Evolutionary conservation across 306 rosid species (phyloP), one percentile per base, ranked within the genome.

Genomic region (Cercis canadensis): DNA sequence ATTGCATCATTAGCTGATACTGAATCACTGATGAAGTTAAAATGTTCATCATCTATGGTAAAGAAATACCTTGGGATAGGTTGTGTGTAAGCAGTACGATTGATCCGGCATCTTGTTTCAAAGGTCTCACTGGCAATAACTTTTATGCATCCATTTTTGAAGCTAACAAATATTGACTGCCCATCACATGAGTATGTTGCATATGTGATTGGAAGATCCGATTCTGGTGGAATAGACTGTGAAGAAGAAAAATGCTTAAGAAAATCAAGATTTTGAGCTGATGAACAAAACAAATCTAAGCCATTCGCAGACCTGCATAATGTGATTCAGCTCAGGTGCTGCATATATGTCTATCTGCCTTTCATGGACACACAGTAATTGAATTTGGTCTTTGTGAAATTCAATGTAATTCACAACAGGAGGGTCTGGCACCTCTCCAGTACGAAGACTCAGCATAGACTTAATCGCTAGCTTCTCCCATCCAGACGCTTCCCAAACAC

Each of bases 381-480:
- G 61, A 37, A 52, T 13, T 51, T 52, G 61, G 19, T 67, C 61
- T 44, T 67, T 12, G 72, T 67, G 72, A 52, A 67, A 67, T 8
- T 67, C 72, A 67, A 67, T 67, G 61, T 51, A 37, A 52, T 17
- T 67, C 47, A 52, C 72, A n/a, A 50, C 61, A 18, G 72, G 61
- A 10, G 60, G 49, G 19, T 67, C 62, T 36, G 49, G 62, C 72
- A 67, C 47, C 34, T 67, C 49, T 49, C 61, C 62, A 5, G 36
- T 36, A 6, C 16, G 13, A n/a, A 44, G 29, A 67, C 72, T 36
- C 13, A 1, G 58, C 61, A 67, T 12, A 52, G 44, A 36, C 50
- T 52, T 67, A 51, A 19, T 67, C 19, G 72, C 61, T 40, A 52
- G 36, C 33, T 67, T 67, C 47, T 67, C 12, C 72, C 72, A 67